Percentiles rank a stretch among this genome's conserved stretches.
phyloP scores from a whole-genome alignment of 2,329 filamentous ascomycete species.

The Trichoderma sp. region DNA sequence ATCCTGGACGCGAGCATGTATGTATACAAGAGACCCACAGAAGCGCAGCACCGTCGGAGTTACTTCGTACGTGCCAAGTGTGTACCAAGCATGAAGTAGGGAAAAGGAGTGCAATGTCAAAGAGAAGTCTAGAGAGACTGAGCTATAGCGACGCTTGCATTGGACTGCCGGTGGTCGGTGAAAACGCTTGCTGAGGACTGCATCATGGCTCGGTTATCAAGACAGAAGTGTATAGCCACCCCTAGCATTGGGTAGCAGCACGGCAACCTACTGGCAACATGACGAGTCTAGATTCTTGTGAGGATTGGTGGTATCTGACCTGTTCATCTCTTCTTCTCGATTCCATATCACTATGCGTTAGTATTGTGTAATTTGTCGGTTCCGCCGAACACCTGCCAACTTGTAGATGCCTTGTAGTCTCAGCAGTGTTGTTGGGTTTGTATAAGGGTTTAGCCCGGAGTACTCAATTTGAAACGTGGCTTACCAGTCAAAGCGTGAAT shows the following conservation, averaged over 20 bases:
- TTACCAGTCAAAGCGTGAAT: background rate
- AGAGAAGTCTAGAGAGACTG: too few relatives aligned
- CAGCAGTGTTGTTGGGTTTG: background rate
- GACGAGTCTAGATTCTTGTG: background rate
- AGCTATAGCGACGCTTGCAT: background rate
- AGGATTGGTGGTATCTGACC: background rate
- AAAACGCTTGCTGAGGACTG: background rate
- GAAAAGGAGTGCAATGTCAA: background rate
- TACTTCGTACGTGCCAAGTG: background rate
- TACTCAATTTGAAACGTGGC: background rate
- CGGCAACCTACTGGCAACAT: background rate
- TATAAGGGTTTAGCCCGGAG: background rate
- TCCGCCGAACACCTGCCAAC: background rate
- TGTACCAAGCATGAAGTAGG: background rate
- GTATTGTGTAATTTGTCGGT: background rate
- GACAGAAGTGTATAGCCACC: background rate
- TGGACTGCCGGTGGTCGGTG: background rate
- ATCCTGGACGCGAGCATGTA: background rate
- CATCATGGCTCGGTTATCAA: background rate
- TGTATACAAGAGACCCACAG: background rate
- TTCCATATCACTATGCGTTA: background rate
- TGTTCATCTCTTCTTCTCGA: background rate
- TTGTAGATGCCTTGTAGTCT: background rate
- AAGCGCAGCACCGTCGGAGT: background rate
- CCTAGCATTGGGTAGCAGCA: background rate